phyloP scores from a whole-genome alignment of 2,329 filamentous ascomycete genomes.

The Colletotrichum lentis region DNA sequence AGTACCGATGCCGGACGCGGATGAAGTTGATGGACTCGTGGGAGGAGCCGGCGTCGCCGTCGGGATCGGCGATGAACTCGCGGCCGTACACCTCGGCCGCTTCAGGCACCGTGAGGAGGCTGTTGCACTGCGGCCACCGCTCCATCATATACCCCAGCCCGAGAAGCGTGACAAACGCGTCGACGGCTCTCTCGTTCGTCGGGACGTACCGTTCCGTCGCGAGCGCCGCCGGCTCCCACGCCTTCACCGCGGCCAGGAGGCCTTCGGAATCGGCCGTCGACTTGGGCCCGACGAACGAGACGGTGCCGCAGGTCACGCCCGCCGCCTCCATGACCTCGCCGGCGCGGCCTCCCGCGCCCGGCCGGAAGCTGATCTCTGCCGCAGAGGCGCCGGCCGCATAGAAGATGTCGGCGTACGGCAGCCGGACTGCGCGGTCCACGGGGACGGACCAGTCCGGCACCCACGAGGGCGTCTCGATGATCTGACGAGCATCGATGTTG shows the following conservation, averaged over 20 bases:
- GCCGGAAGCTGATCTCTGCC: neutral
- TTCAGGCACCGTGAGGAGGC: neutral
- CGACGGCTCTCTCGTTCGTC: neutral
- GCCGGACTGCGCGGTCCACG: neutral
- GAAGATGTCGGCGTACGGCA: constrained; percentile 2
- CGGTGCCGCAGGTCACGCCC: neutral
- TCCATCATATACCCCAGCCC: constrained; percentile 1
- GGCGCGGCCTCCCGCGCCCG: neutral
- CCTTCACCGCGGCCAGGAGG: neutral
- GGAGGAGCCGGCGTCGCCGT: neutral
- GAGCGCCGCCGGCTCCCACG: neutral
- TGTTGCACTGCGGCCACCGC: constrained; percentile 12
- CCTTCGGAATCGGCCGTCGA: neutral
- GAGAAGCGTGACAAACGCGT: constrained; percentile 5
- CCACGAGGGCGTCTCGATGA: neutral
- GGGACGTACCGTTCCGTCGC: neutral
- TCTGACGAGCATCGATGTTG: neutral
- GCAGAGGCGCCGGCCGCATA: constrained; percentile 5
- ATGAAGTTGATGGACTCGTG: constrained; percentile 11
- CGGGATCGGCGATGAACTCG: neutral
- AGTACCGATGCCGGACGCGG: neutral
- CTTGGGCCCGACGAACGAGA: constrained; percentile 3
- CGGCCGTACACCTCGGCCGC: neutral
- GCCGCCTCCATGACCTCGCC: neutral
- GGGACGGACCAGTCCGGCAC: constrained; percentile 11